phyloP scores from a whole-genome alignment of 2,329 filamentous ascomycete genomes.

The Aspergillus brunneoviolaceus region DNA sequence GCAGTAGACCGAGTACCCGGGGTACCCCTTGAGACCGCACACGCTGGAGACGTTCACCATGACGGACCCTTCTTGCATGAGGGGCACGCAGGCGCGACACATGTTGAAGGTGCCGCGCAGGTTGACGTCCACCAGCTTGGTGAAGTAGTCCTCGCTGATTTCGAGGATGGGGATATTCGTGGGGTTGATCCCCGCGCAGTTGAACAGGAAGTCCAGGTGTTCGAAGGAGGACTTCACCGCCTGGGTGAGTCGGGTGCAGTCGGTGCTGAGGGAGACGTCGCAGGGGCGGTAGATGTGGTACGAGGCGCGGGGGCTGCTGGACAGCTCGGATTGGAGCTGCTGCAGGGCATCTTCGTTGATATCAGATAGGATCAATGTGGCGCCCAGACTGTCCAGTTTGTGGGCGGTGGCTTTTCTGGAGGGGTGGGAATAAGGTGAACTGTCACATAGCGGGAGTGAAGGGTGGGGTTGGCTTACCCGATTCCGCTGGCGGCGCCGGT shows the following conservation, averaged over 20 bases:
- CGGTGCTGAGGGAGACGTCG: constrained; percentile 2
- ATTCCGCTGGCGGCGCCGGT: constrained; percentile 21
- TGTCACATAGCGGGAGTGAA: too few species aligned
- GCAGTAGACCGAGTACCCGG: constrained; percentile 29
- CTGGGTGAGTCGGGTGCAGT: constrained; percentile 1
- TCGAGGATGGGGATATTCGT: constrained; percentile 42
- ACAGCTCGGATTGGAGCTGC: not conserved
- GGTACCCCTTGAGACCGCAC: constrained; percentile 29
- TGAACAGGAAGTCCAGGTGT: constrained; percentile 40
- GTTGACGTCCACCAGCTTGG: constrained; percentile 48
- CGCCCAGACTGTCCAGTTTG: constrained; percentile 11
- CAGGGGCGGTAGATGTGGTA: not conserved
- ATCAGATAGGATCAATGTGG: constrained; percentile 14
- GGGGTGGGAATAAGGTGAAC: not conserved
- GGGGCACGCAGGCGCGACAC: constrained; percentile 44
- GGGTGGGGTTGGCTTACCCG: constrained; percentile 4
- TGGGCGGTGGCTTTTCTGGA: constrained; percentile 12
- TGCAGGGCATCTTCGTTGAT: constrained; percentile 11
- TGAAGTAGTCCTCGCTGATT: constrained; percentile 49
- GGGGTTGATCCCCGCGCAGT: constrained; percentile 51
- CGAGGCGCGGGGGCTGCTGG: not conserved
- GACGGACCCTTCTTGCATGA: constrained; percentile 33
- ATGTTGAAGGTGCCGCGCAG: constrained; percentile 48
- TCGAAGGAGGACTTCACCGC: constrained; percentile 22
- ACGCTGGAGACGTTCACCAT: constrained; percentile 44